Base-by-base conservation (phyloP, 129 eudicot species). In the Calendula officinalis region DNA sequence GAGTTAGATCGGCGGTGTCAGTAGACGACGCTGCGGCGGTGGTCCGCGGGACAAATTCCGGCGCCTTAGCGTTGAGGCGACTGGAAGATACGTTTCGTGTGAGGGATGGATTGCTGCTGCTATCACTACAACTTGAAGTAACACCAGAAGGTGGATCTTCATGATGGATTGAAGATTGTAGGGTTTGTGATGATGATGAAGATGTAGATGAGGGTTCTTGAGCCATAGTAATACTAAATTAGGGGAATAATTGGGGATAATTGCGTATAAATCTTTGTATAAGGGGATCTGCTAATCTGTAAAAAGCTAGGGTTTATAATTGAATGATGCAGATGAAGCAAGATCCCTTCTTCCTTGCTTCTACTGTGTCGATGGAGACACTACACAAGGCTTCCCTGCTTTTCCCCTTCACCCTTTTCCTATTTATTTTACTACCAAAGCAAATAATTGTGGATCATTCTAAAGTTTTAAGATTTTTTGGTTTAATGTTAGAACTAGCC, bases 1-100 rank as follows among this genome's bases (percentile, higher is more conserved):
- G 77, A 50, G 76, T 10, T 0, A 54, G 69, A 60, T 68, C 83
- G 56, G 59, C 4, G 49, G 56, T 22, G 30, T 22, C 30, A 22
- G 30, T 22, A 22, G 30, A 22, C 30, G 30, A 22, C 30, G 30
- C 30, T 22, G 30, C 41, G 34, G 77, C 5, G 43, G 56, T 16
- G 57, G 66, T 55, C 1, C 84, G 74, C 17, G 97, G 97, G 22
- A 84, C 82, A 33, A 91, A 91, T 22, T 91, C 97, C 6, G 96
- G 90, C 1, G 97, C 97, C 59, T 74, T 62, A 3, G 97, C 97
- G 78, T 84, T 91, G 10, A 91, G 89, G 8, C 81, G 79, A 7
- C 84, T 91, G 39, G 42, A 60, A 0, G 95, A 86, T 2, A 54
- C 68, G 68, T 71, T 83, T 12, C 86, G 73, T 0, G 79, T 33